A percentile compares a stretch with the other conserved stretches of the same genome.
These are phyloP conservation scores for Westerdykella sp. DNA, from an alignment of 2,329 filamentous ascomycete genomes.

Conservation along the genomic window DNA sequence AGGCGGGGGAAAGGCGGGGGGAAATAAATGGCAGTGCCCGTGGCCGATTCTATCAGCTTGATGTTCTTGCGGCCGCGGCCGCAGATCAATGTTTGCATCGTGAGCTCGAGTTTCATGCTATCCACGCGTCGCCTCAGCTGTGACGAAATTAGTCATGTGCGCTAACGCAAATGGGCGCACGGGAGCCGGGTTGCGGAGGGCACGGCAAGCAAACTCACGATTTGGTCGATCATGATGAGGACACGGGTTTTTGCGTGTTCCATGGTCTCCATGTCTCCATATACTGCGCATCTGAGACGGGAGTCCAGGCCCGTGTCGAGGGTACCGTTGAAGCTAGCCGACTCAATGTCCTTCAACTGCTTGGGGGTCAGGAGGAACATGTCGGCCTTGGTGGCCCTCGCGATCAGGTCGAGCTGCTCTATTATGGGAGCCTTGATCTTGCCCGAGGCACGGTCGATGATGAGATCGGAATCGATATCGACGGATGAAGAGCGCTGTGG, in stretches of 20 bases:
- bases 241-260: conserved; percentile 96
- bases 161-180: conserved; percentile 7
- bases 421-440: conserved; percentile 70
- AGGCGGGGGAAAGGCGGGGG: conserved; percentile 88
- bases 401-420: conserved; percentile 79
- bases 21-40: conserved; percentile 96
- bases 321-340: conserved; percentile 64
- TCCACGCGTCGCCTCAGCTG: conserved; percentile 71
- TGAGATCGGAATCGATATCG: conserved; percentile 85
- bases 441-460: conserved; percentile 66
- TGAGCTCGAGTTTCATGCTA: conserved; percentile 72
- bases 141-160: conserved; percentile 27
- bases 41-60: conserved; percentile 92
- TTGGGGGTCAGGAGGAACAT: conserved; percentile 94
- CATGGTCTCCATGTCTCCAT: conserved; percentile 87
- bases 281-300: conserved; percentile 87
- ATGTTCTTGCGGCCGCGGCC: conserved; percentile 95
- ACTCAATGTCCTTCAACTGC: conserved; percentile 64
- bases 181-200: conserved; percentile 9
- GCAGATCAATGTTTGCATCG: conserved; percentile 85
- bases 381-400: conserved; percentile 85
- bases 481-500: conserved; percentile 81
- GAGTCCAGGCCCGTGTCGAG: conserved; percentile 80
- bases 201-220: conserved; percentile 53
- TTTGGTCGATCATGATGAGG: conserved; percentile 93